Base-by-base conservation (phyloP, 73 alveolate species). In the Paramecium biaurelia region DNA sequence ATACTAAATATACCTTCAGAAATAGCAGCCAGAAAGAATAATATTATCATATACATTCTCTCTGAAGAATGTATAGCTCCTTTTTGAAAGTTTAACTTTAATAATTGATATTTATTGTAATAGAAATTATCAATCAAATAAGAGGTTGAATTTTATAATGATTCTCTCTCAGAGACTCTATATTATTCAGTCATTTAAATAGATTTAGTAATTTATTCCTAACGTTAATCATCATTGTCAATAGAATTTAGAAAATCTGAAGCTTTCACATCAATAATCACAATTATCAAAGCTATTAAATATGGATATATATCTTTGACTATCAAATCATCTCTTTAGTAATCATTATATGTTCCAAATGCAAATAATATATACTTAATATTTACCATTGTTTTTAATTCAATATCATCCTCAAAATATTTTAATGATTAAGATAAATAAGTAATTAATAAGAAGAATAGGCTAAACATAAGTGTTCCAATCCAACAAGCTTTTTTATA, bases 121-220 rank as follows among this genome's bases (percentile, higher is more conserved):
- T 79, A 79, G 56, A 43, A 79, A 79, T 79, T 79, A 34, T 79
- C 72, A 38, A 41, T 79, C 26, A 79, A 79, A 79, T 79, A 79
- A 14, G 47, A 34, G 1, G 59, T 37, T 0, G 38, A 72, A 72
- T 72, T 72, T 26, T 72, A 20, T 0, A 72, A 1, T 11, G 57
- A 28, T 21, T 53, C 68, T 53, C 68, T 53, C 23, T 18, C 68
- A n/a, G 68, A 53, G 5, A 53, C 30, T 53, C 68, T n/a, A 18
- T 53, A 18, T 53, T 53, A 53, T 53, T 53, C 68, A 53, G 32
- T 53, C 68, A 18, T 18, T 53, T 53, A 53, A 18, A 53, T 18
- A 3, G 68, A 53, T 53, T 53, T 53, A 1, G 68, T 23, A 7
- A 53, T 53, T 21, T 53, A 53, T 53, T 53, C 38, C 26, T 67